Percentiles rank a stretch among this genome's conserved stretches.
Evolutionary conservation across 1,284 basidiomycete species (phyloP).

Genomic region (Pyrrhoderma noxium): DNA sequence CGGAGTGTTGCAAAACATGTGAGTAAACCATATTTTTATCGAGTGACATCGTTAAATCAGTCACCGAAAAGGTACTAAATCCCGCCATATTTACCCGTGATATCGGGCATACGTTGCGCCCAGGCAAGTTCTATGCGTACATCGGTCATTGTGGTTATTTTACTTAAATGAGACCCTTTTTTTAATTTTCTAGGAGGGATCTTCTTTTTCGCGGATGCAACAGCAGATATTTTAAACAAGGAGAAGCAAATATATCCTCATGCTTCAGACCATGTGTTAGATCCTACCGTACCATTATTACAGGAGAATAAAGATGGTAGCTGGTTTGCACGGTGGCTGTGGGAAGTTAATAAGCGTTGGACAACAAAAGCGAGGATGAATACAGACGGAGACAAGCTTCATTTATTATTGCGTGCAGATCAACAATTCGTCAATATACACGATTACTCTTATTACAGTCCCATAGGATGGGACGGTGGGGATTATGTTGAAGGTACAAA

Average conservation of each 20-base stretch:
- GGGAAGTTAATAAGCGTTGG: slow-evolving; percentile 14
- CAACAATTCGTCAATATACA: slow-evolving; percentile 19
- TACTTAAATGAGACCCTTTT: neutral
- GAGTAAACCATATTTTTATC: neutral
- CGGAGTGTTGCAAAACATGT: slow-evolving; percentile 16
- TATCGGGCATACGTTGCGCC: slow-evolving; percentile 9
- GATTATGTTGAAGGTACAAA: neutral
- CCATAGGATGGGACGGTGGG: slow-evolving; percentile 16
- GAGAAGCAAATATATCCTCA: slow-evolving; percentile 5
- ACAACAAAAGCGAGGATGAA: slow-evolving; percentile 12
- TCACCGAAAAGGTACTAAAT: slow-evolving; percentile 6
- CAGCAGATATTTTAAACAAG: slow-evolving; percentile 3
- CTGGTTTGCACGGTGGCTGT: slow-evolving; percentile 17
- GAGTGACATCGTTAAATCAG: neutral
- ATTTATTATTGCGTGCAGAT: slow-evolving; percentile 20
- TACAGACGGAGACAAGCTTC: slow-evolving; percentile 20
- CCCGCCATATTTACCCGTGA: slow-evolving; percentile 8
- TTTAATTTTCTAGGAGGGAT: slow-evolving; percentile 7
- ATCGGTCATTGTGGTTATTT: too few relatives aligned
- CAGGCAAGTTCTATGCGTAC: slow-evolving; percentile 2
- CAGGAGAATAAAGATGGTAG: slow-evolving; percentile 1
- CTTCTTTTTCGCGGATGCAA: slow-evolving; percentile 15
- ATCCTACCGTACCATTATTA: neutral
- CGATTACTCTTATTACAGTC: slow-evolving; percentile 16
- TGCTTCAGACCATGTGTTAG: neutral